phyloP scores from a whole-genome alignment of 75 land plant genomes.

The Sequoiadendron giganteum region DNA sequence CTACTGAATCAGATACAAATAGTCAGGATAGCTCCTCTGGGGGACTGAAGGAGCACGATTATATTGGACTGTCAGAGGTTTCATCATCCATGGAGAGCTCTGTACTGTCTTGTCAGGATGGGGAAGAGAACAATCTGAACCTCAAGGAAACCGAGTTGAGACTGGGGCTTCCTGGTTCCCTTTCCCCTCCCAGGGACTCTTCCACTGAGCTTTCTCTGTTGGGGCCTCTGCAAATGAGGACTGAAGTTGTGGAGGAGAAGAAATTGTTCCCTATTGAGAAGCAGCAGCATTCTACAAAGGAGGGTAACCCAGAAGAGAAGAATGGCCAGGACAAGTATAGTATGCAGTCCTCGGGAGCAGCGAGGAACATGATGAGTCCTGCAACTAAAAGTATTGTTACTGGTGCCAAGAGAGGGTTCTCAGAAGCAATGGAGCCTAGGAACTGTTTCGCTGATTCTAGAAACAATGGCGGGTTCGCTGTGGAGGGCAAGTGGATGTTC shows the following conservation, averaged over 20 bases:
- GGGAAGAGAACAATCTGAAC: conserved; percentile 23
- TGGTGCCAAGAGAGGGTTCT: conserved; percentile 65
- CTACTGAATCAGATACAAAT: not conserved
- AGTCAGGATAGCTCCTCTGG: conserved; percentile 6
- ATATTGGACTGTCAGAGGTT: conserved; percentile 50
- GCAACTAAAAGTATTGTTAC: conserved; percentile 21
- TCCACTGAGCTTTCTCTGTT: conserved; percentile 10
- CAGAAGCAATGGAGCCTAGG: conserved; percentile 42
- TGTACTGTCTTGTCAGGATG: not conserved
- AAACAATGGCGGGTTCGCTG: conserved; percentile 18
- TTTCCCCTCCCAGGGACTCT: conserved; percentile 45
- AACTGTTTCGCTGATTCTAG: conserved; percentile 6
- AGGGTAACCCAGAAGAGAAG: conserved; percentile 2
- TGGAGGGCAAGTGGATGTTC: conserved; percentile 42
- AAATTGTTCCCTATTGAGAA: conserved; percentile 16
- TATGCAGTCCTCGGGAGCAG: conserved; percentile 4
- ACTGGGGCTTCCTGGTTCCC: conserved; percentile 62
- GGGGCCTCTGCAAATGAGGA: not conserved
- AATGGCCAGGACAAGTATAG: conserved; percentile 17
- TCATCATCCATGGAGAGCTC: conserved; percentile 22
- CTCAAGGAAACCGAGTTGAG: conserved; percentile 70
- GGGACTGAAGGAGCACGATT: conserved; percentile 39
- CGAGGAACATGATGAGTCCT: conserved; percentile 8
- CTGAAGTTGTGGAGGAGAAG: conserved; percentile 13
- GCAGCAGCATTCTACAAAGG: conserved; percentile 20